Conservation (phyloP, 192 early-diverging fungal genomes). For the Entophlyctis luteolus region DNA sequence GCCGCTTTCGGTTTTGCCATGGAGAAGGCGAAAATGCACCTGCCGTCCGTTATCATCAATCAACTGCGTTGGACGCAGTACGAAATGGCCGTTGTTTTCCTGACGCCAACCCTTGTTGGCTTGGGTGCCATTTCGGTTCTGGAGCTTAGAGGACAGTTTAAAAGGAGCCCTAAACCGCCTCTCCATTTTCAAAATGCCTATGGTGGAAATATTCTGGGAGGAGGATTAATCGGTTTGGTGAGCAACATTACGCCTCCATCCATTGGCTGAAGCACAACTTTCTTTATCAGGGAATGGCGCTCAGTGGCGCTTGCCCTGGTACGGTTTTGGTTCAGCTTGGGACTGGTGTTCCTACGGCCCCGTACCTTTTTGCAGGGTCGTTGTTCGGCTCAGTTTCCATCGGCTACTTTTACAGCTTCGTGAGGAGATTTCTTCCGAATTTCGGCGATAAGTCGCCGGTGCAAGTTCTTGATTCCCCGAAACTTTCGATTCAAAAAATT, state of each 20-base stretch:
- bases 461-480: not conserved
- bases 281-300: constrained; percentile 35
- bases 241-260: no score
- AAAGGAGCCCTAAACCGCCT: constrained; percentile 15
- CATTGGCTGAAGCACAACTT: no score
- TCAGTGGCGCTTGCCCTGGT: constrained; percentile 36
- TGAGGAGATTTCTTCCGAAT: not conserved
- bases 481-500: not conserved
- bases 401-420: constrained; percentile 17
- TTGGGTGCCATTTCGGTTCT: constrained; percentile 20
- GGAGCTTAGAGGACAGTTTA: constrained; percentile 16
- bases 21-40: constrained; percentile 33
- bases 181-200: not conserved
- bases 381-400: constrained; percentile 16
- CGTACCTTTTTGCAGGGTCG: constrained; percentile 13
- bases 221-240: constrained; percentile 23
- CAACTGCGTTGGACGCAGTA: constrained; percentile 25
- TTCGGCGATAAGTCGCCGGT: not conserved
- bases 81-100: constrained; percentile 35
- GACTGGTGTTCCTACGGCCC: constrained; percentile 16
- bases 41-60: constrained; percentile 20
- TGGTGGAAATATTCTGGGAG: constrained; percentile 26
- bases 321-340: constrained; percentile 33
- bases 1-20: constrained; percentile 31
- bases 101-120: constrained; percentile 27